These are phyloP conservation scores for Uronychia setigera DNA, from an alignment of 73 alveolate species.

Conservation along the genomic window DNA sequence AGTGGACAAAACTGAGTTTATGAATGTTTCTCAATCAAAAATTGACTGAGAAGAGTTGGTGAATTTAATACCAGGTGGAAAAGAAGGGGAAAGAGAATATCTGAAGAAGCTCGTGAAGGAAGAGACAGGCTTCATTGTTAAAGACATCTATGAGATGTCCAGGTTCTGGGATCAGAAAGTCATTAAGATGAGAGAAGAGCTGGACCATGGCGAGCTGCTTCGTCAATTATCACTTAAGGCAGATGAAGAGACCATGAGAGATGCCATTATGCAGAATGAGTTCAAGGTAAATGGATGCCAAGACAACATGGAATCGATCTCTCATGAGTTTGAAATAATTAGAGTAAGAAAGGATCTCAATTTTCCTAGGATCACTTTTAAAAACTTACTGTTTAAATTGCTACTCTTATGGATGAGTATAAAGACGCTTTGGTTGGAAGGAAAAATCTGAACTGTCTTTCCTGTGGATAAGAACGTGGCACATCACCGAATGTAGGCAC, in stretches of 20 bases:
- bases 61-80: neutral
- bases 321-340: neutral
- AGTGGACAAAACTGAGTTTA: neutral
- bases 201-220: neutral
- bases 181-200: neutral
- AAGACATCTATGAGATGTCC: neutral
- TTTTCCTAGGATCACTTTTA: neutral
- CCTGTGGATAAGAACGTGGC: neutral
- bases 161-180: neutral
- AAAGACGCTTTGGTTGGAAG: neutral
- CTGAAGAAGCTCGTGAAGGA: constrained; percentile 1
- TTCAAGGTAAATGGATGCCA: neutral
- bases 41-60: neutral
- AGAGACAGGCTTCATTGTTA: neutral
- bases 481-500: neutral
- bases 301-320: neutral
- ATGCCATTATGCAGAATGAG: neutral
- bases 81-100: neutral
- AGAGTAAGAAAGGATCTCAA: neutral
- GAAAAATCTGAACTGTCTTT: neutral
- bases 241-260: neutral
- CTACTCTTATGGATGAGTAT: neutral
- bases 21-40: neutral
- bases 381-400: neutral
- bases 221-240: neutral